A percentile compares a stretch with the other conserved stretches of the same genome.
phyloP scores from a whole-genome alignment of 805 yeast species.

The Starmerella stigmatis region DNA sequence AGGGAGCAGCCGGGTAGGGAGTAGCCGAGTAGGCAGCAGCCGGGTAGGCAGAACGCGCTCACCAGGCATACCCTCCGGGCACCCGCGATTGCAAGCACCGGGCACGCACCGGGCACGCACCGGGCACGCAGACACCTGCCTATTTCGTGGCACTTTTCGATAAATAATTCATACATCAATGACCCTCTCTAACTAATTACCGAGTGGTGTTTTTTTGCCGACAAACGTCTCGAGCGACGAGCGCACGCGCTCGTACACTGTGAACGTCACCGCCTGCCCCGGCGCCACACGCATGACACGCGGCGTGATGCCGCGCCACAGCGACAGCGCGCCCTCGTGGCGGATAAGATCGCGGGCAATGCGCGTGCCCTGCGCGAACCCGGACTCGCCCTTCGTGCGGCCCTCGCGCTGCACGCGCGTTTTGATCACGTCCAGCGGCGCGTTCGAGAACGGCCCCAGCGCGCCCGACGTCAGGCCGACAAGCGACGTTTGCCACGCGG shows the following conservation, averaged over 20 bases:
- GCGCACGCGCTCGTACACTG: slow-evolving; percentile 86
- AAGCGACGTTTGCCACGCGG: slow-evolving; percentile 87
- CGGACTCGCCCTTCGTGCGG: slow-evolving; percentile 50
- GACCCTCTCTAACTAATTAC: background rate
- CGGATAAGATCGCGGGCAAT: slow-evolving; percentile 71
- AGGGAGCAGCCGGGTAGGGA: too few species aligned
- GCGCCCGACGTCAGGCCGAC: slow-evolving; percentile 94
- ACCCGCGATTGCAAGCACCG: too few species aligned
- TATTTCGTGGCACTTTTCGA: background rate
- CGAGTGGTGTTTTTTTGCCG: slow-evolving; percentile 6
- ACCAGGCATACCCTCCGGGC: too few species aligned
- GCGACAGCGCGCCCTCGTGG: slow-evolving; percentile 81
- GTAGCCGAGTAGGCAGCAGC: too few species aligned
- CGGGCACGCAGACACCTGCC: too few species aligned
- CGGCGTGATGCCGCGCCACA: slow-evolving; percentile 96
- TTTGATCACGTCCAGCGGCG: slow-evolving; percentile 94
- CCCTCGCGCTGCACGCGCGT: slow-evolving; percentile 91
- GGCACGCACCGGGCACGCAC: too few species aligned
- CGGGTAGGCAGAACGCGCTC: too few species aligned
- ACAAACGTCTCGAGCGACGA: slow-evolving; percentile 39
- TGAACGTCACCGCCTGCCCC: slow-evolving; percentile 97
- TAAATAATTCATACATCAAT: slow-evolving; percentile 1
- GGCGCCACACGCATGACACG: slow-evolving; percentile 99
- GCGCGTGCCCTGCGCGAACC: slow-evolving; percentile 64
- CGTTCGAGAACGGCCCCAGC: slow-evolving; percentile 93